Evolutionary conservation across 148 eudicot genomes (phyloP), one percentile per base, ranked within the genome.

Genomic region (Vaccinium macrocarpon): DNA sequence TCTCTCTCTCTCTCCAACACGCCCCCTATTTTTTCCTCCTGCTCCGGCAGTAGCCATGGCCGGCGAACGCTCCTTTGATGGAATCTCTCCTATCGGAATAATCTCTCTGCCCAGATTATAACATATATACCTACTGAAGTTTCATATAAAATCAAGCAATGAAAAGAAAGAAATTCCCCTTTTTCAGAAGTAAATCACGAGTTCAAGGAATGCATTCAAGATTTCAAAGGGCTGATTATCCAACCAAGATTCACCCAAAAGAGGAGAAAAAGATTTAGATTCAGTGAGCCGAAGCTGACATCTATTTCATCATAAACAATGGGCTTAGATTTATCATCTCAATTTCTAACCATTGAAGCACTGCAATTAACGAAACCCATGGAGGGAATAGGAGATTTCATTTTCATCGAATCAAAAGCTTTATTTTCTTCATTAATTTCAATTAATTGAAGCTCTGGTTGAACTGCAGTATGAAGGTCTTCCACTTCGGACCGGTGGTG

Each of bases 401-500:
- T 29, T 29, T 29, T 29, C 32, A 38, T 38, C 42, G 2, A 38
- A 38, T 38, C 42, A 38, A 38, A 38, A 38, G 42, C 42, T 38
- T 38, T 38, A 38, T 38, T 38, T 38, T 38, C 42, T 38, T 2
- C 42, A 38, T 38, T 38, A 38, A 38, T 38, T 1, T 38, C 42
- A 38, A 38, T 2, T 38, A 38, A 38, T 38, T 38, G 42, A 38
- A 38, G 42, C 42, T 83, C 42, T 88, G 82, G 35, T 90, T 92
- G 66, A 95, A 93, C 49, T 94, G 88, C 2, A 94, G 91, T 8
- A 95, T 95, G 82, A 95, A 95, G 5, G 94, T 95, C 90, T 95
- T 95, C 98, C 98, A 95, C 32, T 88, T 86, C 0, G 97, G 98
- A 0, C 97, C 97, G 25, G 94, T 95, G 1, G 89, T 86, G 51